phyloP scores from a whole-genome alignment of 2,329 filamentous ascomycete genomes.

The Akanthomyces uredinophilus region DNA sequence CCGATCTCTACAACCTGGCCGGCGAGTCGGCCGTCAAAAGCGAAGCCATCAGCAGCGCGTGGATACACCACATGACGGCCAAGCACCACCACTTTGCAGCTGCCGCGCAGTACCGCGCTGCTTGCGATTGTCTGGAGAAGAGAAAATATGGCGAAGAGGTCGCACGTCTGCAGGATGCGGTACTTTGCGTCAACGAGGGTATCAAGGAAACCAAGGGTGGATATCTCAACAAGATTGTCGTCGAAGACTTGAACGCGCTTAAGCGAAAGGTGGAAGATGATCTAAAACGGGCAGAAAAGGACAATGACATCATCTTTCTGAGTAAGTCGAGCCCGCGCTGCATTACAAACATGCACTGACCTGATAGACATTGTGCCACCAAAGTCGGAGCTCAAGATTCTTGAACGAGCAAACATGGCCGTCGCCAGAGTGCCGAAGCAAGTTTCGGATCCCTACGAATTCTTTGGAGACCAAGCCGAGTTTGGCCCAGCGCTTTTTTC shows the following conservation, averaged over 20 bases:
- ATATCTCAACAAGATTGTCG: constrained; percentile 75
- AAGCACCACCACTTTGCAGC: constrained; percentile 97
- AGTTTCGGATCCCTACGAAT: constrained; percentile 71
- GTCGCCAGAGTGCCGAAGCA: constrained; percentile 72
- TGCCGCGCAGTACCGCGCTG: constrained; percentile 87
- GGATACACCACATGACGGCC: constrained; percentile 96
- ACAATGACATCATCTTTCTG: constrained; percentile 94
- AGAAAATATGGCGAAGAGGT: constrained; percentile 93
- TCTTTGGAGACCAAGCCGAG: constrained; percentile 72
- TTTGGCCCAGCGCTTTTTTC: constrained; percentile 83
- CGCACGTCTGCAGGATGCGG: constrained; percentile 74
- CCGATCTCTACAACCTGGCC: constrained; percentile 81
- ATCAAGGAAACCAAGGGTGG: constrained; percentile 69
- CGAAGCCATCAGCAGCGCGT: constrained; percentile 82
- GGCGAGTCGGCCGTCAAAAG: constrained; percentile 84
- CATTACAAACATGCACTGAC: constrained; percentile 17
- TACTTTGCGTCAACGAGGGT: constrained; percentile 78
- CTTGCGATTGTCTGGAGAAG: constrained; percentile 89
- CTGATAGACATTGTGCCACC: constrained; percentile 69
- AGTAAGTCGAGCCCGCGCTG: constrained; percentile 40
- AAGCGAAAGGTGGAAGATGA: constrained; percentile 82
- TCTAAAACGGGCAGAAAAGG: constrained; percentile 85
- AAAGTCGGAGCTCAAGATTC: constrained; percentile 78
- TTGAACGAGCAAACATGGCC: constrained; percentile 89
- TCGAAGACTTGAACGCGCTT: constrained; percentile 75